Conservation (phyloP, 345 rosid genomes). For the Sonneratia alba region DNA sequence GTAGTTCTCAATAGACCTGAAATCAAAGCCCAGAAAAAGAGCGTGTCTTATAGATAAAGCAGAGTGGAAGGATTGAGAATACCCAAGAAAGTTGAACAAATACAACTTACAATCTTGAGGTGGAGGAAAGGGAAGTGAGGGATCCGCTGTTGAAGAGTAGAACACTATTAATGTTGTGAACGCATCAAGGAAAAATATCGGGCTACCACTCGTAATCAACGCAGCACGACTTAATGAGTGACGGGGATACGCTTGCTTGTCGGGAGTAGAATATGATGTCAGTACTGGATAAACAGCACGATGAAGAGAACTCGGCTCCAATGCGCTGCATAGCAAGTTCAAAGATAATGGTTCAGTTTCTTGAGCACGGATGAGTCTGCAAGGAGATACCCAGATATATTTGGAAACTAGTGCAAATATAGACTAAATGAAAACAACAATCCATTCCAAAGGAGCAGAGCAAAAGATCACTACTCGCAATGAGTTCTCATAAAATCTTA, state of each 20-base stretch:
- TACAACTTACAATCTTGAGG: constrained; percentile 82
- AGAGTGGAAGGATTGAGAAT: background rate
- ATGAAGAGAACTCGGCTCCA: constrained; percentile 87
- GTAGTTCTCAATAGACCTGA: constrained; percentile 65
- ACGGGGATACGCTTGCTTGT: constrained; percentile 80
- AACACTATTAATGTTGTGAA: constrained; percentile 79
- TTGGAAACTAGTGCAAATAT: background rate
- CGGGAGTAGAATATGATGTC: constrained; percentile 71
- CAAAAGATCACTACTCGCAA: background rate
- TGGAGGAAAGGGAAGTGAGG: constrained; percentile 80
- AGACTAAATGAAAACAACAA: background rate
- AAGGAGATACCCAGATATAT: background rate
- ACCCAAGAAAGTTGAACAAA: background rate
- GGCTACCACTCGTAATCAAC: constrained; percentile 86
- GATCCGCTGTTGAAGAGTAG: constrained; percentile 85
- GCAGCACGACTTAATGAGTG: constrained; percentile 91
- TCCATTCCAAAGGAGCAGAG: background rate
- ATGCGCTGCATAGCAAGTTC: constrained; percentile 43
- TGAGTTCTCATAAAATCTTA: background rate
- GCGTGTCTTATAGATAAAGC: background rate
- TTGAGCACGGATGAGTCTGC: background rate
- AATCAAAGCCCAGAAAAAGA: background rate
- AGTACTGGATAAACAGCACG: constrained; percentile 77
- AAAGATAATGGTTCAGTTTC: constrained; percentile 1
- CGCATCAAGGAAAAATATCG: constrained; percentile 92